A percentile compares a stretch with the other conserved stretches of the same genome.
phyloP scores from a whole-genome alignment of 2,329 filamentous ascomycete species.

The Zopfia rhizophila region DNA sequence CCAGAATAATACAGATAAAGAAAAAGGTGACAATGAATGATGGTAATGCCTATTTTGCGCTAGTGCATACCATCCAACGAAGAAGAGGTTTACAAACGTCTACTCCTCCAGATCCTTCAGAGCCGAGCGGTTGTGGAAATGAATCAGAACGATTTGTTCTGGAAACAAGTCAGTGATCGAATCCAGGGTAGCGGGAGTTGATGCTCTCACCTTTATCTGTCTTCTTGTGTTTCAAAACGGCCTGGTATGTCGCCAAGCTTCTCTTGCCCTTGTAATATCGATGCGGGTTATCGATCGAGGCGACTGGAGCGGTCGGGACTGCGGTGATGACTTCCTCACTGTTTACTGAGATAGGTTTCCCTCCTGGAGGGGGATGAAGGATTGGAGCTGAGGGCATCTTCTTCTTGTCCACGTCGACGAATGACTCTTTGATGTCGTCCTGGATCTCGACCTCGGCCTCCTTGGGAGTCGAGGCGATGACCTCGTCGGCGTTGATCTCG shows the following conservation, averaged over 20 bases:
- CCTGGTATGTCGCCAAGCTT: conserved; percentile 35
- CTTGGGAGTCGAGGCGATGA: conserved; percentile 11
- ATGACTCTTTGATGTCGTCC: conserved; percentile 37
- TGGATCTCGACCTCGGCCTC: conserved; percentile 15
- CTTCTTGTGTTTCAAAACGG: conserved; percentile 29
- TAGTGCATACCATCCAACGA: no score
- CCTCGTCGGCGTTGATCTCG: conserved; percentile 10
- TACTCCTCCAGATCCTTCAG: conserved; percentile 13
- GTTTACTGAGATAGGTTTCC: conserved; percentile 16
- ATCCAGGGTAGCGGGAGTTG: background rate
- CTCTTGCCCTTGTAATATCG: conserved; percentile 33
- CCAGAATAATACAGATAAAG: no score
- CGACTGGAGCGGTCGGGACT: conserved; percentile 19
- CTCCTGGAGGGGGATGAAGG: conserved; percentile 36
- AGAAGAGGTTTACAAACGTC: background rate
- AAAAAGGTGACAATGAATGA: no score
- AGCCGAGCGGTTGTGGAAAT: conserved; percentile 25
- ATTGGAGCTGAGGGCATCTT: conserved; percentile 31
- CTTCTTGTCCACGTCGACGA: conserved; percentile 34
- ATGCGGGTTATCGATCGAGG: conserved; percentile 16
- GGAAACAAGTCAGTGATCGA: conserved; percentile 2
- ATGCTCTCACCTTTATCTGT: conserved; percentile 25
- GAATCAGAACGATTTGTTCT: conserved; percentile 32
- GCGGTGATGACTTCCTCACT: conserved; percentile 30
- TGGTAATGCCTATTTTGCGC: no score